A percentile compares a stretch with the other conserved stretches of the same genome.
phyloP scores from a whole-genome alignment of 768 basidiomycete species.

The Boletus huronensis region DNA sequence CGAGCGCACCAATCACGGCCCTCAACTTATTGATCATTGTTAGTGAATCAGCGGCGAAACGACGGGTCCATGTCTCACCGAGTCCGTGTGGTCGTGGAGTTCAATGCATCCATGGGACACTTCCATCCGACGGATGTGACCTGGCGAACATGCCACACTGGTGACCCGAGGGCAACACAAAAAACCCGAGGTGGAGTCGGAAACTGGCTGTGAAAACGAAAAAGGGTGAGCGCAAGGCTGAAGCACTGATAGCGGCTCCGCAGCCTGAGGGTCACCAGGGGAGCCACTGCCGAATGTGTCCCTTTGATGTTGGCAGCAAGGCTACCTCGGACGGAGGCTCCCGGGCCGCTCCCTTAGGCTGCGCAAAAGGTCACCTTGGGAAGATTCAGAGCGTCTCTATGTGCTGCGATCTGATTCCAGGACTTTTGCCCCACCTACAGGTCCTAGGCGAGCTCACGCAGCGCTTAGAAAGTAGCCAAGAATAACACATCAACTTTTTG shows the following conservation, averaged over 20 bases:
- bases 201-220: neutral
- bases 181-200: neutral
- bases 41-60: neutral
- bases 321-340: neutral
- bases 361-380: neutral
- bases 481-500: neutral
- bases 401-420: neutral
- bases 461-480: too few relatives aligned
- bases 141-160: neutral
- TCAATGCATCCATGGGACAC: neutral
- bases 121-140: neutral
- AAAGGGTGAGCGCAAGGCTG: neutral
- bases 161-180: neutral
- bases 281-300: neutral
- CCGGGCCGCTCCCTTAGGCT: neutral
- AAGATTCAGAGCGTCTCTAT: neutral
- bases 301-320: neutral
- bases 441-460: neutral
- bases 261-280: neutral
- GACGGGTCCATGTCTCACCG: neutral
- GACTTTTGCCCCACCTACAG: neutral
- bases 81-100: neutral
- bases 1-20: neutral
- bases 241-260: neutral
- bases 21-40: neutral